phyloP scores from a whole-genome alignment of 306 rosid species.

The Clitoria ternatea region DNA sequence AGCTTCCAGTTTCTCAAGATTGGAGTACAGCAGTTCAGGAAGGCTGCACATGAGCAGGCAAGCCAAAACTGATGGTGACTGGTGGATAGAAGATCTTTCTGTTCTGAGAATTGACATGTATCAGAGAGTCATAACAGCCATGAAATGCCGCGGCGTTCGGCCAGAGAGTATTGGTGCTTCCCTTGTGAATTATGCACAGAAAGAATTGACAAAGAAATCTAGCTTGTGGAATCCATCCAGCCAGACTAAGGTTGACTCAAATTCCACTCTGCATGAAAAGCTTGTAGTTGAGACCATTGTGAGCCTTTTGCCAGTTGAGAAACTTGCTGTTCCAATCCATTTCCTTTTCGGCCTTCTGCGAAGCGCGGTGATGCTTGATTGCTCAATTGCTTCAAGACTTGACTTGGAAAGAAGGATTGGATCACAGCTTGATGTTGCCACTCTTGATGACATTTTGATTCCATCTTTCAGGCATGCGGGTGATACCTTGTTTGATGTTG shows the following conservation, averaged over 20 bases:
- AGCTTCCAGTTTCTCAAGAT: constrained; percentile 93
- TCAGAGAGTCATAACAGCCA: constrained; percentile 83
- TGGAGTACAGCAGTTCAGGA: constrained; percentile 98
- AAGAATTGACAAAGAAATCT: constrained; percentile 80
- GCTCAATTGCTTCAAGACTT: constrained; percentile 66
- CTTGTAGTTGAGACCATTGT: constrained; percentile 85
- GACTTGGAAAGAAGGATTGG: constrained; percentile 97
- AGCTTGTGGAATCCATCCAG: constrained; percentile 74
- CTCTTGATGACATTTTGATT: constrained; percentile 91
- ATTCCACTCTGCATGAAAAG: constrained; percentile 63
- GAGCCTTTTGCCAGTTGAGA: constrained; percentile 87
- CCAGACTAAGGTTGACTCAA: constrained; percentile 69
- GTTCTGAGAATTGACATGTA: constrained; percentile 78
- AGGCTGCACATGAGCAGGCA: constrained; percentile 92
- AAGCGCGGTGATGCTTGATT: constrained; percentile 89
- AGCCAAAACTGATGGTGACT: constrained; percentile 81
- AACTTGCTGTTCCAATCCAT: constrained; percentile 75
- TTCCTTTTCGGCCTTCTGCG: constrained; percentile 88
- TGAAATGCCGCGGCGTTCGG: constrained; percentile 94
- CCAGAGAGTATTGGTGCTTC: constrained; percentile 94
- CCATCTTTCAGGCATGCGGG: constrained; percentile 87
- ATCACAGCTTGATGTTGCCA: constrained; percentile 82
- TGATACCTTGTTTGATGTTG: constrained; percentile 93
- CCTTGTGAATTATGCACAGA: constrained; percentile 82
- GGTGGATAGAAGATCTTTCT: constrained; percentile 99